Evolutionary conservation across 805 yeast species (phyloP), one percentile per base, ranked within the genome.

Genomic region (Millerago galiae): DNA sequence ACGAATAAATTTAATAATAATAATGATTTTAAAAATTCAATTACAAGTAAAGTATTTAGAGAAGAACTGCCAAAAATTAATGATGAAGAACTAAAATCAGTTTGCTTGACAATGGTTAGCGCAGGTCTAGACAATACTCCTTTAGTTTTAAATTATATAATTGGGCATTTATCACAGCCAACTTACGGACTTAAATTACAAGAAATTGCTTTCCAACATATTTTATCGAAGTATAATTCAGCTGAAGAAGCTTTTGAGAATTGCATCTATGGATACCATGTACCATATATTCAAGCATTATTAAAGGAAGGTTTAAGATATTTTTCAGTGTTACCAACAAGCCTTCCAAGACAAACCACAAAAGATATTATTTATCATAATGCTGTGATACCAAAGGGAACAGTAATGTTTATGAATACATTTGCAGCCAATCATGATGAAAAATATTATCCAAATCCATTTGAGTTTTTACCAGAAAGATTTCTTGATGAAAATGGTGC

Each of bases 71-170:
- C 55, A 11, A 14, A 34, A 3, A 55, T 70, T 11, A 59, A 61
- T 8, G 53, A 48, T 2, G 59, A 59, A 8, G 86, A 81, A 52
- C 55, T 78, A 38, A 66, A 67, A 35, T 75, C 85, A 35, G 69
- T 81, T 6, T 83, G 90, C 54, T 63, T 83, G 33, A 80, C 90
- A 0, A 77, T 83, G 82, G 81, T 83, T 0, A 80, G 88, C 50
- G 93, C 90, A 8, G 93, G 93, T 0, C 62, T 83, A 18, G 91
- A 83, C 55, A 83, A 84, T 48, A 74, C 81, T 1, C 81, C 88
- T 0, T 65, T 82, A 27, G 81, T 77, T 37, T 65, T 83, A 38
- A 73, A 74, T 47, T 78, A 81, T 47, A 67, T 81, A 8, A 54
- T 81, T 49, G 83, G 83, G 1, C 83, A 79, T 32, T 61, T 83